Base-by-base conservation (phyloP, 306 rosid genomes). In the Cotoneaster glaucophyllus region DNA sequence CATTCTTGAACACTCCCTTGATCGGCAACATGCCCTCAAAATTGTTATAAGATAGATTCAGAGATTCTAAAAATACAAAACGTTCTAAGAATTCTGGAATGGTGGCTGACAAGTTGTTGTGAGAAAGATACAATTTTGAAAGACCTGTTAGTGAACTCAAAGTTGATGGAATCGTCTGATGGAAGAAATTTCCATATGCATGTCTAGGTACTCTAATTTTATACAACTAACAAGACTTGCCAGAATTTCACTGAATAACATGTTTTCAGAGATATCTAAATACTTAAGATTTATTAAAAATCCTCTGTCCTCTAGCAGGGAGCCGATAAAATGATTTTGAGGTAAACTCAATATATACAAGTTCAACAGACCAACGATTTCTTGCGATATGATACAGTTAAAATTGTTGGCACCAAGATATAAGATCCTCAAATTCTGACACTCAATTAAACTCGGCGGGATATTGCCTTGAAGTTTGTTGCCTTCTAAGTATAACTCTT, bases 61-160 rank as follows among this genome's bases (percentile, higher is more conserved):
- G 3, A 0, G 14, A 29, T 0, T 1, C 5, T 10, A 64, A 5
- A 14, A 19, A 3, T 0, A 6, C 3, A 9, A 64, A 26, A 0
- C 0, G 11, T 37, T 50, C 64, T 22, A 75, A 52, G 26, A 26
- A 65, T 22, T 66, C 13, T 24, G 76, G 67, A 4, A 72, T 72
- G 4, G 1, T 2, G 3, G 67, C 76, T 1, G 24, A 32, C 19
- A 72, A 72, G 32, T 72, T 57, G 48, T 71, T 71, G 3, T 1
- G n/a, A 21, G 54, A 72, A 2, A 72, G 17, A 72, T 37, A 7
- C 1, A 72, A 8, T 4, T 24, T 2, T 57, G 1, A 0, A 57
- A 72, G 1, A 31, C 53, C 66, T 56, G 7, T 71, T 6, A 71
- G 50, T 11, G 64, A 71, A n/a, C 14, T 24, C 37, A 53, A 22